phyloP scores from a whole-genome alignment of 441 rosid species.

The Pelargonium cotyledonis region DNA sequence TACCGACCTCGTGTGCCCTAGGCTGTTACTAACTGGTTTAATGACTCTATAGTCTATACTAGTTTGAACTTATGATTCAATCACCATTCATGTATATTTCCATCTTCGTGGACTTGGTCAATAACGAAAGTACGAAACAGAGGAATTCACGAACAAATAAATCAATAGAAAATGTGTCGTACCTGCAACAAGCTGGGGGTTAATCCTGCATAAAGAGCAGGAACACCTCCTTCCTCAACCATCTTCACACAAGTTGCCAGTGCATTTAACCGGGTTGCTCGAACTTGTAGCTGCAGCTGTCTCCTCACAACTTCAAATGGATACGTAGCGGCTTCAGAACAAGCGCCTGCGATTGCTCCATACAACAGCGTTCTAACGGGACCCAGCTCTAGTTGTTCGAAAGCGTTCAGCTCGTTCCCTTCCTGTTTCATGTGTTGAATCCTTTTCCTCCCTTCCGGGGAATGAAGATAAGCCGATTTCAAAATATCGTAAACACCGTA shows the following conservation, averaged over 20 bases:
- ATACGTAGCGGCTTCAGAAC: slow-evolving; percentile 89
- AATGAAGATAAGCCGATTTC: slow-evolving; percentile 68
- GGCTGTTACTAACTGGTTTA: no score
- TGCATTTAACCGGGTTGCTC: slow-evolving; percentile 49
- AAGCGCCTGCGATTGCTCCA: slow-evolving; percentile 85
- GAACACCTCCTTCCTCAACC: slow-evolving; percentile 71
- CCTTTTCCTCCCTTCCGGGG: slow-evolving; percentile 75
- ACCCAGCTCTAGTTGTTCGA: slow-evolving; percentile 77
- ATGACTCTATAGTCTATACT: no score
- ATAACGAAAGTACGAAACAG: neutral
- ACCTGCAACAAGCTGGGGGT: slow-evolving; percentile 90
- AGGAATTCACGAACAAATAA: neutral
- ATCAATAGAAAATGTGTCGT: slow-evolving; percentile 12
- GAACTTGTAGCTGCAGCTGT: slow-evolving; percentile 80
- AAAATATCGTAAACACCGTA: slow-evolving; percentile 83
- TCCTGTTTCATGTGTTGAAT: slow-evolving; percentile 54
- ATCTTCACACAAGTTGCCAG: slow-evolving; percentile 66
- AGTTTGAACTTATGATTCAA: no score
- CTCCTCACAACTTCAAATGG: slow-evolving; percentile 94
- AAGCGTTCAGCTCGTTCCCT: slow-evolving; percentile 56
- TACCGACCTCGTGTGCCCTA: no score
- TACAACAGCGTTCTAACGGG: slow-evolving; percentile 69
- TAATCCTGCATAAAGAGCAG: slow-evolving; percentile 76
- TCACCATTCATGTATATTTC: neutral
- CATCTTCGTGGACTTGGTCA: no score